These are phyloP conservation scores for Populus hybrid DNA, from an alignment of 441 rosid species.

Conservation along the genomic window DNA sequence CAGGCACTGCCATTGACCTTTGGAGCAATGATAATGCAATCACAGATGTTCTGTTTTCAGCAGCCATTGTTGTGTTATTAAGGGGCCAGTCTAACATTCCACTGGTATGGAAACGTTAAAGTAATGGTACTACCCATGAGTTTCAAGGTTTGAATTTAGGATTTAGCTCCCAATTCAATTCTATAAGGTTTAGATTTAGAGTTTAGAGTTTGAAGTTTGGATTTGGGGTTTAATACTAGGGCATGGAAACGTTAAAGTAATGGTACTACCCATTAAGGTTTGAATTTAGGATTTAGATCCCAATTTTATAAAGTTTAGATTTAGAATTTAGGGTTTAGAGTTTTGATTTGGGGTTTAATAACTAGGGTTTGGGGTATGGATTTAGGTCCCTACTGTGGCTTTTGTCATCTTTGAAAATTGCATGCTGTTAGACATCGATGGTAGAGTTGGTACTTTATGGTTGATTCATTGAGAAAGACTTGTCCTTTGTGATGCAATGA, in stretches of 20 bases:
- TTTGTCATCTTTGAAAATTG: neutral
- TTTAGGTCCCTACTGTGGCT: neutral
- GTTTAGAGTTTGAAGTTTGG: neutral
- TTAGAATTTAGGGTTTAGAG: neutral
- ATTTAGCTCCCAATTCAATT: neutral
- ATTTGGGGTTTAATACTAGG: neutral
- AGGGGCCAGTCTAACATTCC: slow-evolving; percentile 45
- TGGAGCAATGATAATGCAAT: slow-evolving; percentile 57
- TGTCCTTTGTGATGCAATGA: neutral
- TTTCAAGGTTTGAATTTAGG: neutral
- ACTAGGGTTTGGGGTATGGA: too few species aligned
- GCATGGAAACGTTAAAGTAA: neutral
- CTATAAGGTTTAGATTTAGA: neutral
- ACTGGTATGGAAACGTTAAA: neutral
- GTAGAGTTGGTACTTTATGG: neutral
- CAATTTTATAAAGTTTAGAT: neutral
- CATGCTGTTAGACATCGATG: neutral
- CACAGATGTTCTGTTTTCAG: slow-evolving; percentile 54
- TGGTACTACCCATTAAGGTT: neutral
- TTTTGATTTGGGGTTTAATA: neutral
- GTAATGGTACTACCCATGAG: neutral
- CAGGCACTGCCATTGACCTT: slow-evolving; percentile 60
- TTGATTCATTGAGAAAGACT: neutral
- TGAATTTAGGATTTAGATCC: neutral
- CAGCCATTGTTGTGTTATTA: slow-evolving; percentile 41